These are phyloP conservation scores for Irpex sp. DNA, from an alignment of 1,284 basidiomycete species.

Conservation along the genomic window DNA sequence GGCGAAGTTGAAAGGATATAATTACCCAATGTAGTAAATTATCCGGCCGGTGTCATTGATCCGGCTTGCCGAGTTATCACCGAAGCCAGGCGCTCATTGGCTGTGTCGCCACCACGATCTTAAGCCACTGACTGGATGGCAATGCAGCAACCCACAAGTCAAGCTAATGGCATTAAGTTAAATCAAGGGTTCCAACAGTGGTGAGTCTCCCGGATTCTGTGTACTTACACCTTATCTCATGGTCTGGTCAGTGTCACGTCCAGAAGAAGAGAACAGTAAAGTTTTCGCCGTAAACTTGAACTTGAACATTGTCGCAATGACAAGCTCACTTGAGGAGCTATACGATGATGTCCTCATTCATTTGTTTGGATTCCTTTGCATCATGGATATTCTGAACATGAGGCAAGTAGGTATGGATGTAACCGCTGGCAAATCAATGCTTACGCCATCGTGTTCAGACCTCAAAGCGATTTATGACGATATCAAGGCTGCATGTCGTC, in stretches of 20 bases:
- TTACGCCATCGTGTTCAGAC: conserved; percentile 33
- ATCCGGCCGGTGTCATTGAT: neutral
- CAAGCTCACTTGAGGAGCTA: conserved; percentile 6
- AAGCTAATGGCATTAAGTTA: no score
- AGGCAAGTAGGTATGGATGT: conserved; percentile 37
- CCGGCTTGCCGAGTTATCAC: neutral
- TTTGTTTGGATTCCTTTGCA: conserved; percentile 42
- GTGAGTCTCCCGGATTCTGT: no score
- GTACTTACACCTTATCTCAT: no score
- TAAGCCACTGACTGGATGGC: no score
- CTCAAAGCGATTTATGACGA: conserved; percentile 39
- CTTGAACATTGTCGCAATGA: neutral
- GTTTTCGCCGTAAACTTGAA: neutral
- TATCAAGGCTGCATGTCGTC: conserved; percentile 45
- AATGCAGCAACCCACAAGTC: no score
- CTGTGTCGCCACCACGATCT: no score
- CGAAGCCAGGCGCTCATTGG: no score
- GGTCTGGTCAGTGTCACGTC: no score
- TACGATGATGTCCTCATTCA: conserved; percentile 49
- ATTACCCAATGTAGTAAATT: neutral
- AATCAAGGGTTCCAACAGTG: no score
- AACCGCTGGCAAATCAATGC: neutral
- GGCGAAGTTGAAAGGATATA: neutral
- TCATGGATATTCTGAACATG: conserved; percentile 43
- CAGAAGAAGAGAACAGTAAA: neutral